Evolutionary conservation across 2,329 filamentous ascomycete species (phyloP), one percentile per base, ranked within the genome.

Genomic region (Cercospora sp.): DNA sequence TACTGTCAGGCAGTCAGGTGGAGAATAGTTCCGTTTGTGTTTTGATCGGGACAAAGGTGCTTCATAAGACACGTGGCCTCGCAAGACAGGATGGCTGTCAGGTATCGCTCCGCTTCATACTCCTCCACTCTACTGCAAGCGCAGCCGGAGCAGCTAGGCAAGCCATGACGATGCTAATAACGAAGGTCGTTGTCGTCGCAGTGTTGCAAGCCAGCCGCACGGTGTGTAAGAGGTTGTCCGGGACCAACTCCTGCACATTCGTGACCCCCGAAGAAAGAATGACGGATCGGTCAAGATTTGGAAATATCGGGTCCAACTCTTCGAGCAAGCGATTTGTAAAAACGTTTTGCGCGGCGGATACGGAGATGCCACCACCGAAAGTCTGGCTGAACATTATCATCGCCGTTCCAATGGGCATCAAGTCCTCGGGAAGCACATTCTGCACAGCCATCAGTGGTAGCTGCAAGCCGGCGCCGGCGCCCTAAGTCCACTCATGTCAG

Each of bases 171-270:
- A 89, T 78, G 1, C 82, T 84, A 10, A 91, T 84, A 67, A 85
- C 83, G 73, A 90, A 91, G 0, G 84, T 84, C 66, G 84, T 78
- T 1, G 83, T 83, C 36, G 92, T 76, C 0, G 88, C 82, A 26
- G 81, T 76, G 73, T 91, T 91, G 79, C 91, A 92, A 0, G 87
- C 89, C 0, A 80, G 70, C 1, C 88, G 79, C 8, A 93, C 88
- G 0, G 80, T 77, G 1, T 77, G 74, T 4, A 89, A 76, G 64
- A 82, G 85, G 63, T 86, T 73, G 0, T 78, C 71, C 0, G 84
- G 79, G 18, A 91, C 85, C 1, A 81, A 74, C 0, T 80, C 74
- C 66, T 84, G 84, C 30, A 93, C 81, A 62, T 87, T 83, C 0
- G 89, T 92, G 2, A 85, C 84, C 40, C 85, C 85, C 2, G 79